A percentile compares a stretch with the other conserved stretches of the same genome.
Evolutionary conservation across 768 basidiomycete genomes (phyloP).

Genomic region (Mycena venus): DNA sequence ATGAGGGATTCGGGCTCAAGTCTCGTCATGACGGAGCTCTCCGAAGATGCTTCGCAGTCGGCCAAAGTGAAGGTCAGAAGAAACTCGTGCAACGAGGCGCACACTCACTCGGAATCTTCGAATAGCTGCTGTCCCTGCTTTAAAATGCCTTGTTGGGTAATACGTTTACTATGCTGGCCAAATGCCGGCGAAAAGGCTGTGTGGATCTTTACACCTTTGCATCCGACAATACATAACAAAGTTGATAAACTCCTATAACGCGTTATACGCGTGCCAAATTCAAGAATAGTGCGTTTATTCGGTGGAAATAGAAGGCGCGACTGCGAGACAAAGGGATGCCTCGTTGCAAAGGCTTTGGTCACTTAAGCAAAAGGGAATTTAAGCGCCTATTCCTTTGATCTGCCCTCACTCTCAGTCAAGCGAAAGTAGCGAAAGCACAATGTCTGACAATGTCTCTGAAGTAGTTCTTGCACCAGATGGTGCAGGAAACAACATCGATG

Average conservation of each 20-base stretch:
- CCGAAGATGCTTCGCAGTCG: background rate
- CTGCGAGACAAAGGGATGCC: conserved; percentile 26
- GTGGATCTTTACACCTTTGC: background rate
- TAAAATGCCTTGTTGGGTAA: background rate
- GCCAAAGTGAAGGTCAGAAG: background rate
- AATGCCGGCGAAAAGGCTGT: too few relatives aligned
- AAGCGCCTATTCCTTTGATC: background rate
- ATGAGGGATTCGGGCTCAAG: background rate
- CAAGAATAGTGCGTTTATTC: conserved; percentile 20
- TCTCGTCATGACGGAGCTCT: conserved; percentile 3
- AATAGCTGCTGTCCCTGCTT: too few relatives aligned
- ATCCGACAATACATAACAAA: too few relatives aligned
- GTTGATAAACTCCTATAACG: conserved; percentile 1
- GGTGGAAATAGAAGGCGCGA: conserved; percentile 22
- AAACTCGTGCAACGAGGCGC: background rate
- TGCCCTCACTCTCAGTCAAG: background rate
- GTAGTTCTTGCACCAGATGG: background rate
- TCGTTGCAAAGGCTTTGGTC: conserved; percentile 19
- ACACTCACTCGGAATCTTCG: background rate
- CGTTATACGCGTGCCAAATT: conserved; percentile 2
- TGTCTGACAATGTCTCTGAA: conserved; percentile 12
- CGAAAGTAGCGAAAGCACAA: background rate
- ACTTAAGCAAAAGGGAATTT: background rate
- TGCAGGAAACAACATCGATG: background rate
- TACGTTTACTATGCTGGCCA: background rate